Base-by-base conservation (phyloP, 1,139 yeast genomes). In the Pichia sp. region DNA sequence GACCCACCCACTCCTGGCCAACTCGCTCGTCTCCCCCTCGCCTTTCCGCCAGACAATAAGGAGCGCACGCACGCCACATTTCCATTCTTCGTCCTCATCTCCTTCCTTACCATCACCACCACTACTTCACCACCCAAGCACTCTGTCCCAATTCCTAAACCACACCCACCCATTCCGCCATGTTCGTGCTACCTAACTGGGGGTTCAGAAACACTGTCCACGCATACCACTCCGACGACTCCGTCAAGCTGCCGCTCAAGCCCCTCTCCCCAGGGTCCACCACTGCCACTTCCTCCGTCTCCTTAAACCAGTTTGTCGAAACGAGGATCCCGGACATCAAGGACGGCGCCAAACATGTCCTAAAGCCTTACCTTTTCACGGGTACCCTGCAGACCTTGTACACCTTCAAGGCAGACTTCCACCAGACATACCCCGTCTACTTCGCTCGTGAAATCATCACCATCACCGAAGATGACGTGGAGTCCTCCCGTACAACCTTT, bases 301-400 rank as follows among this genome's bases (percentile, higher is more conserved):
- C 75, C 8, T 67, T 76, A 30, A 62, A 69, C 41, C 70, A 75
- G 42, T 72, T 84, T 26, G 71, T 81, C 8, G 64, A 70, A 44
- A 61, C 72, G 1, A 59, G 67, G 47, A 74, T 81, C 1, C 81
- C 84, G 1, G 76, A 72, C n/a, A 71, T 81, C 47, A 63, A 66
- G n/a, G 67, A 78, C 50, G 74, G 75, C 7, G 62, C 78, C 15
- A 72, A 74, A 60, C 80, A 84, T 65, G 76, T 78, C 72, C 74
- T 87, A 63, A 78, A 81, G 58, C 93, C 95, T 7, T 69, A 76
- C 4, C 70, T 86, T 41, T 85, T 84, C 68, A 85, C 82, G 61
- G 97, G 97, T 45, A 75, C 83, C 32, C 71, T 89, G 45, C 97
- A 90, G 71, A 87, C 96, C 1, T 60, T 87, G 61, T 83, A 85